These are phyloP conservation scores for Trichaptum fuscoviolaceum DNA, from an alignment of 768 basidiomycete genomes.

Conservation along the genomic window DNA sequence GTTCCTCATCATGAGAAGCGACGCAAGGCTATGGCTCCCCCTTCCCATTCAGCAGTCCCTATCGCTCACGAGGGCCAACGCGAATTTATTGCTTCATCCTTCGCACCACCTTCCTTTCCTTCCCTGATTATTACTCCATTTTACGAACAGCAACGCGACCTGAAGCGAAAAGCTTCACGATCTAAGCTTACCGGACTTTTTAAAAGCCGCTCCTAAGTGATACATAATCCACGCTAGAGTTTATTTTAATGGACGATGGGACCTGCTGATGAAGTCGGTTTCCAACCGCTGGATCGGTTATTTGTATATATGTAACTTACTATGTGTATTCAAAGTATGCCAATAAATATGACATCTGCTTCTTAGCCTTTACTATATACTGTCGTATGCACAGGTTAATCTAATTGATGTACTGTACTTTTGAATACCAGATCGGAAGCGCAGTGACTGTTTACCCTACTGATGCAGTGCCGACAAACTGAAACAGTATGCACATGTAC, in stretches of 20 bases:
- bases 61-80: constrained; percentile 19
- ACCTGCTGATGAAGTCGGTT: no score
- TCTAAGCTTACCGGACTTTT: background rate
- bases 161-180: background rate
- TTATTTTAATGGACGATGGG: no score
- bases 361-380: background rate
- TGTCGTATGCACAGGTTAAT: background rate
- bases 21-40: background rate
- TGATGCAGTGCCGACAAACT: no score
- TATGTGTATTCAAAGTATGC: background rate
- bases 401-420: no score
- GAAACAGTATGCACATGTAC: no score
- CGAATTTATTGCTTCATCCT: constrained; percentile 41
- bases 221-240: no score
- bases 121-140: background rate
- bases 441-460: no score
- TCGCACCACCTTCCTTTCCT: constrained; percentile 26
- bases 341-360: background rate
- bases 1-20: background rate
- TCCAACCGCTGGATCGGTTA: constrained; percentile 9
- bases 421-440: no score
- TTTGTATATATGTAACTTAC: background rate
- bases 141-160: background rate
- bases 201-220: background rate
- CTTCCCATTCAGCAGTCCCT: background rate